Conservation (phyloP, 139 green algal genomes). For the Raphidocelis subcapitata region DNA sequence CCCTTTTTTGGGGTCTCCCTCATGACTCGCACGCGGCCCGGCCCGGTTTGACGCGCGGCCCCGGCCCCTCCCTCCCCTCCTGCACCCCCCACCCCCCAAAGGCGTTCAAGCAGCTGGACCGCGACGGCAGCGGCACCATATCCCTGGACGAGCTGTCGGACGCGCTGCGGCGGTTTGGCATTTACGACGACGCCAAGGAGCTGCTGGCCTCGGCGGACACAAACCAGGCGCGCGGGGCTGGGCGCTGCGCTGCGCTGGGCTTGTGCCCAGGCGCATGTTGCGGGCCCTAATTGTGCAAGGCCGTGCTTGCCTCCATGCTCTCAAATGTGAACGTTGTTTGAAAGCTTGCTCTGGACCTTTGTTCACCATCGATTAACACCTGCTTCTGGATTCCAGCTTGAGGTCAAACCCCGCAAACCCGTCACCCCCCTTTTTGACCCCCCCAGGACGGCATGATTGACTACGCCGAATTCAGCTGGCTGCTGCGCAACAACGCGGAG, state of each 20-base stretch:
- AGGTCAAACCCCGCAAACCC: too few species aligned
- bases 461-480: slow-evolving; percentile 51
- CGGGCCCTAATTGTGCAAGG: neutral
- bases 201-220: slow-evolving; percentile 51
- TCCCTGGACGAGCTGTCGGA: slow-evolving; percentile 35
- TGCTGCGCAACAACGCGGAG: slow-evolving; percentile 50
- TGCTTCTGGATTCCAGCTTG: too few species aligned
- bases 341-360: too few species aligned
- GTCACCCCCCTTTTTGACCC: too few species aligned
- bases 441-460: slow-evolving; percentile 47
- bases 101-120: slow-evolving; percentile 69
- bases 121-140: slow-evolving; percentile 66
- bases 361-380: too few species aligned
- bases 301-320: slow-evolving; percentile 25
- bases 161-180: slow-evolving; percentile 49
- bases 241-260: neutral
- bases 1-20: too few species aligned
- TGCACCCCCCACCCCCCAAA: neutral
- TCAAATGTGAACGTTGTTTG: neutral
- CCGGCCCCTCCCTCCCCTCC: too few species aligned
- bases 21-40: too few species aligned
- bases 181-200: slow-evolving; percentile 55
- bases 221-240: slow-evolving; percentile 18
- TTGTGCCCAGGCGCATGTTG: neutral
- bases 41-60: too few species aligned